These are phyloP conservation scores for Cephaloascus fragrans DNA, from an alignment of 805 yeast genomes.

Conservation along the genomic window DNA sequence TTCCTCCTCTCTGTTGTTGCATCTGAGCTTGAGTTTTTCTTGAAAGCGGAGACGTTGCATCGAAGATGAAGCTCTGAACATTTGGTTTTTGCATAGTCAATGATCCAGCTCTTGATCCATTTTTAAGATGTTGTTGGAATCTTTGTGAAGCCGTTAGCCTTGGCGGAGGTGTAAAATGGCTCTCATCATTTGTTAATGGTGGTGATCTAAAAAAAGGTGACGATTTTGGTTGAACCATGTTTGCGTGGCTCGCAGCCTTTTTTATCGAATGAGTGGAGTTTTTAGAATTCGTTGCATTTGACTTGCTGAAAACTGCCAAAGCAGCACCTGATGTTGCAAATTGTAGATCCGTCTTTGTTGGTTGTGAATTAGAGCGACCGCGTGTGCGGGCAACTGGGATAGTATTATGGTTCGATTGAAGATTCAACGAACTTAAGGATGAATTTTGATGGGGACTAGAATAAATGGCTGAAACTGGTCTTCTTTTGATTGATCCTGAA, in stretches of 20 bases:
- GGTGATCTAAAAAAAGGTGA: neutral
- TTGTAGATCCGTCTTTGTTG: conserved; percentile 6
- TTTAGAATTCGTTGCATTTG: neutral
- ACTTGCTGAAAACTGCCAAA: neutral
- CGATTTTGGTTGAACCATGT: neutral
- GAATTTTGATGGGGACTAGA: neutral
- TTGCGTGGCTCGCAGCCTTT: neutral
- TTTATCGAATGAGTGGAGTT: neutral
- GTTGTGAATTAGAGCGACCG: conserved; percentile 27
- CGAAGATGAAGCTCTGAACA: conserved; percentile 23
- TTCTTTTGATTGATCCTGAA: neutral
- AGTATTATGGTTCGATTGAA: neutral
- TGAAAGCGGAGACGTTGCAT: conserved; percentile 24
- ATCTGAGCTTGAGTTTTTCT: neutral
- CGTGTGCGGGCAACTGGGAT: conserved; percentile 6
- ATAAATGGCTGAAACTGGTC: neutral
- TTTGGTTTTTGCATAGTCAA: conserved; percentile 27
- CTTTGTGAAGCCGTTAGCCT: conserved; percentile 26
- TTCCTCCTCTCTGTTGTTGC: neutral
- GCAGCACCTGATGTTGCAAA: conserved; percentile 1
- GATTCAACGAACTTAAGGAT: neutral
- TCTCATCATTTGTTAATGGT: neutral
- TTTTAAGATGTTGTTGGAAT: conserved; percentile 25
- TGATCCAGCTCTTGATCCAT: conserved; percentile 26
- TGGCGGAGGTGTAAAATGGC: neutral